Percentiles rank a stretch among this genome's conserved stretches.
These are phyloP conservation scores for Prunus persica DNA, from an alignment of 306 rosid genomes.

Conservation along the genomic window Prunus_persica_NCBIv2 NC_034016.1:12704501-12705000, in stretches of 20 bases:
- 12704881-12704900: slow-evolving; percentile 33
- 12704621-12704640: slow-evolving; percentile 33
- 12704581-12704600: slow-evolving; percentile 28
- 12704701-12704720: slow-evolving; percentile 51
- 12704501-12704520: slow-evolving; percentile 34
- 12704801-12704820: slow-evolving; percentile 34
- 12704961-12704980: slow-evolving; percentile 33
- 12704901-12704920: slow-evolving; percentile 38
- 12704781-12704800: slow-evolving; percentile 46
- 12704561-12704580: slow-evolving; percentile 34
- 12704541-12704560: slow-evolving; percentile 34
- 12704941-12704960: slow-evolving; percentile 35
- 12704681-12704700: slow-evolving; percentile 45
- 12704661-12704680: slow-evolving; percentile 40
- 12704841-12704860: slow-evolving; percentile 29
- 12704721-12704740: slow-evolving; percentile 49
- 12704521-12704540: slow-evolving; percentile 46
- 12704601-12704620: slow-evolving; percentile 45
- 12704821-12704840: slow-evolving; percentile 29
- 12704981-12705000: slow-evolving; percentile 38
- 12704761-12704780: slow-evolving; percentile 44
- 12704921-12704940: slow-evolving; percentile 29
- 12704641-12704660: slow-evolving; percentile 38
- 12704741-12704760: slow-evolving; percentile 40
- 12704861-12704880: slow-evolving; percentile 35